A percentile compares a stretch with the other conserved stretches of the same genome.
Conservation (phyloP, 2,329 filamentous ascomycete genomes). For the Bertia moriformis region DNA sequence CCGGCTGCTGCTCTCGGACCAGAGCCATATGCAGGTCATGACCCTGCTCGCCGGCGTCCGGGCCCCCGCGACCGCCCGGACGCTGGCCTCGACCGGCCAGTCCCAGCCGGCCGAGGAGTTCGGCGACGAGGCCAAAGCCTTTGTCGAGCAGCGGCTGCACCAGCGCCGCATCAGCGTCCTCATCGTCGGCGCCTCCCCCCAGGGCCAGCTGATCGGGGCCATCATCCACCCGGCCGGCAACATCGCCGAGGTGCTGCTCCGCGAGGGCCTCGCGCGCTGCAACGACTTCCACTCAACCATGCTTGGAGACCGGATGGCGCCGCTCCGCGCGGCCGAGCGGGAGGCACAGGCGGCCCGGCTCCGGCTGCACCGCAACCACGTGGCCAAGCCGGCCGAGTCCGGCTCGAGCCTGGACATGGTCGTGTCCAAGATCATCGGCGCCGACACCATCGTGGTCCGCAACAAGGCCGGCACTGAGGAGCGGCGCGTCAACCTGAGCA, state of each 20-base stretch:
- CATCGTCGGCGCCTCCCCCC: constrained; percentile 74
- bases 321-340: constrained; percentile 74
- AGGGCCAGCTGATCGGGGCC: constrained; percentile 77
- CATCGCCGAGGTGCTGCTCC: constrained; percentile 79
- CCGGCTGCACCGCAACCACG: constrained; percentile 70
- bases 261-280: constrained; percentile 79
- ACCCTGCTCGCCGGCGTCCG: constrained; percentile 79
- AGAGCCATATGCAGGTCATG: constrained; percentile 78
- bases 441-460: constrained; percentile 76
- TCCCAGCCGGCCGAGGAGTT: constrained; percentile 80
- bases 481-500: constrained; percentile 83
- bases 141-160: constrained; percentile 71
- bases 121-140: constrained; percentile 76
- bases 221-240: constrained; percentile 81
- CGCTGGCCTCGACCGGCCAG: constrained; percentile 62
- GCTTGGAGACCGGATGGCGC: constrained; percentile 75
- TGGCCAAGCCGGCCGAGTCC: constrained; percentile 50
- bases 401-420: constrained; percentile 64
- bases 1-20: constrained; percentile 64
- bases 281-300: constrained; percentile 92
- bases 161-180: constrained; percentile 75
- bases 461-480: constrained; percentile 68
- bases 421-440: constrained; percentile 72
- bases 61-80: constrained; percentile 73
- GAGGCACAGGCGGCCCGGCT: constrained; percentile 63